These are phyloP conservation scores for Komagataella pseudopastoris DNA, from an alignment of 805 yeast species.

Conservation along the genomic window DNA sequence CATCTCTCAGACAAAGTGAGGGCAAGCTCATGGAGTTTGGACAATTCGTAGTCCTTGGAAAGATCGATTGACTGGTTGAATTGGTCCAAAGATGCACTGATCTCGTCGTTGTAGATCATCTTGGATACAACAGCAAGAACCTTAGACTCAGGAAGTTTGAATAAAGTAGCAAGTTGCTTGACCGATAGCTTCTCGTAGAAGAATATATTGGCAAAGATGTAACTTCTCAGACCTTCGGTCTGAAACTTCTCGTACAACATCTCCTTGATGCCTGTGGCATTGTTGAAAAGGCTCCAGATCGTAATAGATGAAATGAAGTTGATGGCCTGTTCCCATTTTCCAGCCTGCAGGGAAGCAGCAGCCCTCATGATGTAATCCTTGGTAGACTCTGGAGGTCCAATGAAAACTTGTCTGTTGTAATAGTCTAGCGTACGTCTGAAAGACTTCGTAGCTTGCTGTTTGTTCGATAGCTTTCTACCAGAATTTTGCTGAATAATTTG, in stretches of 20 bases:
- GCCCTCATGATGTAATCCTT: slow-evolving; percentile 90
- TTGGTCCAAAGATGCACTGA: slow-evolving; percentile 64
- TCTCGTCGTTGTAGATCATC: slow-evolving; percentile 68
- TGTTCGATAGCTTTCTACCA: slow-evolving; percentile 35
- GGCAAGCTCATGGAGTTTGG: slow-evolving; percentile 81
- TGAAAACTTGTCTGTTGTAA: slow-evolving; percentile 87
- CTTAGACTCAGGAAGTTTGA: slow-evolving; percentile 42
- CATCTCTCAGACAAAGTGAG: slow-evolving; percentile 74
- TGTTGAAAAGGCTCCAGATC: slow-evolving; percentile 76
- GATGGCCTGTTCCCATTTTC: slow-evolving; percentile 78
- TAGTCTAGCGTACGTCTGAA: slow-evolving; percentile 85
- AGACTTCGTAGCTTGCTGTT: slow-evolving; percentile 49
- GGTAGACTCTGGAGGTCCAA: slow-evolving; percentile 96
- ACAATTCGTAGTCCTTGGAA: slow-evolving; percentile 63
- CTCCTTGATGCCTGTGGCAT: slow-evolving; percentile 49
- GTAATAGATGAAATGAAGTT: slow-evolving; percentile 62
- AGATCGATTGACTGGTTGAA: slow-evolving; percentile 50
- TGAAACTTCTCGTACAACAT: slow-evolving; percentile 73
- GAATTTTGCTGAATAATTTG: slow-evolving; percentile 64
- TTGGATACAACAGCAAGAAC: slow-evolving; percentile 55
- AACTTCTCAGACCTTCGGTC: slow-evolving; percentile 86
- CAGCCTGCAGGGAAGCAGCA: slow-evolving; percentile 74
- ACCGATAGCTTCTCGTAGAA: slow-evolving; percentile 67
- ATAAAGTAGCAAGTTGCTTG: slow-evolving; percentile 46
- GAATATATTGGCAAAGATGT: slow-evolving; percentile 70